Evolutionary conservation across 2,329 filamentous ascomycete species (phyloP), one percentile per base, ranked within the genome.

Genomic region (Arthroderma sp.): DNA sequence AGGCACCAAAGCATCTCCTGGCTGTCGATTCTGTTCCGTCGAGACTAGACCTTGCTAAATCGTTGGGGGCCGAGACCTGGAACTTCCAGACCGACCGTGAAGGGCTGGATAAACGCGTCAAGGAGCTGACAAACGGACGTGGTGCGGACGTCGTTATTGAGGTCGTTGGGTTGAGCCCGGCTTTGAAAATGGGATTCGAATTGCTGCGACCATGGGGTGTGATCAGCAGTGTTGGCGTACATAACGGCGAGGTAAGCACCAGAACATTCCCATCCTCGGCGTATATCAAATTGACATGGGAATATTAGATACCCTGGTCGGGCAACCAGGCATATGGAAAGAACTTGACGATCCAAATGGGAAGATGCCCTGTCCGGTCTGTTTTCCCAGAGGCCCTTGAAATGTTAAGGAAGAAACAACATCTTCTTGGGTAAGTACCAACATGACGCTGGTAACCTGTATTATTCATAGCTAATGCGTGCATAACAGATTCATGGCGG

Each of bases 91-190:
- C 69, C 2, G 76, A 85, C 48, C 72, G 72, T 40, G 76, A 80
- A 34, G 77, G 72, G 3, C 72, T 93, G 60, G 66, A 79, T 45
- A 71, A 74, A 53, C 75, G 82, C 43, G 79, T 94, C 43, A 78
- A 78, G 57, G 82, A 84, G 53, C 74, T 81, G 40, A 91, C 86
- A 0, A 72, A 82, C 10, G 86, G 86, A 5, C 73, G 88, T 34
- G 88, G 88, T 5, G 87, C 87, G 9, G 88, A 95, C 64, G 78
- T 85, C 11, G 79, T 91, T 2, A 79, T 94, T 53, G 83, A 88
- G 61, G 81, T 85, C 5, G 83, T 87, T 28, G 83, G 83, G 0
- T 65, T 81, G 48, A 79, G 77, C 44, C 74, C 78, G 33, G 83
- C 83, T 1, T 62, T 87, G 57, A 75, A 72, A 55, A 83, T 79